Evolutionary conservation across 768 basidiomycete species (phyloP), one percentile per base, ranked within the genome.

Genomic region (Kwoniella bestiolae): DNA sequence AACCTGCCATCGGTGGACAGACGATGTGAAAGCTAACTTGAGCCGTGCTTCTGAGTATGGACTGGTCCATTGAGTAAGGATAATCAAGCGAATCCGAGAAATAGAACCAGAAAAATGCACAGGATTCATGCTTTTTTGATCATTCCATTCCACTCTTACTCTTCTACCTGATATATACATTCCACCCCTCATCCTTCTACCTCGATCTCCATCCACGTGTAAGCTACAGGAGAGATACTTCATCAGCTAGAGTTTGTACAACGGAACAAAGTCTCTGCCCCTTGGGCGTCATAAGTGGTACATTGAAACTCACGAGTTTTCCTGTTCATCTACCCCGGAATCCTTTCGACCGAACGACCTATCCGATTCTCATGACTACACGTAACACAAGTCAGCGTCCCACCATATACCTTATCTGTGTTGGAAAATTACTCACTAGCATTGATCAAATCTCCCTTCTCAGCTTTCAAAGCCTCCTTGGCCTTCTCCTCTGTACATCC

Each of bases 81-180:
- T n/a, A n/a, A n/a, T n/a, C n/a, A n/a, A n/a, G n/a, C n/a, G n/a
- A n/a, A n/a, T n/a, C n/a, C 7, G 38, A 14, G 49, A 23, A n/a
- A 23, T 31, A 45, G 49, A 18, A 23, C 8, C n/a, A 56, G 21
- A 44, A 23, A 56, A 18, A 56, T 56, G 31, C 51, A 29, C 28
- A 29, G 3, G 28, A 32, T 53, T 28, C 51, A 56, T 56, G 53
- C 53, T 56, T 21, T 52, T 56, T 34, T 56, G 16, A 16, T 25
- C 28, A 14, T 49, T 49, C 18, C 47, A 8, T 25, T 28, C 51
- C 14, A 53, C 51, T 31, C 51, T 28, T 29, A 28, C 51, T 90
- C 93, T 81, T 79, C 94, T 93, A 94, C 66, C 93, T 94, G 82
- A 93, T 94, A n/a, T 85, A 96, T 94, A 81, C 97, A 81, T 83